A percentile compares a stretch with the other conserved stretches of the same genome.
Conservation (phyloP, 1,284 basidiomycete species). For the Leucoagaricus sp. region DNA sequence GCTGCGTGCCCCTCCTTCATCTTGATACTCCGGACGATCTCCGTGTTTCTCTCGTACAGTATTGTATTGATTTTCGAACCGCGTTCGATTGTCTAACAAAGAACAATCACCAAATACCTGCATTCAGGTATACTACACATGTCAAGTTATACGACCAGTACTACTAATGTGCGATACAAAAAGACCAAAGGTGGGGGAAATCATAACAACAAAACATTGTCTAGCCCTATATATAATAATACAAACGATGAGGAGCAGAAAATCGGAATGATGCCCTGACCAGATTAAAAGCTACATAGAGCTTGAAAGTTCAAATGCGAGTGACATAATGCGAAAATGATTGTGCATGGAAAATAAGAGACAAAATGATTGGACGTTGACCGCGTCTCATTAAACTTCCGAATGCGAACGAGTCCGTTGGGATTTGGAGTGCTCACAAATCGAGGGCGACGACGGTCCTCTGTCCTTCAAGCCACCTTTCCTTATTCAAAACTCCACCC, state of each 20-base stretch:
- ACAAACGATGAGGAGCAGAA: not conserved
- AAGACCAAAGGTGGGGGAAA: not conserved
- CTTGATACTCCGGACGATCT: no score
- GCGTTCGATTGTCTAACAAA: not conserved
- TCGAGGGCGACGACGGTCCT: conserved; percentile 11
- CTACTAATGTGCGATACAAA: not conserved
- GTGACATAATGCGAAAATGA: not conserved
- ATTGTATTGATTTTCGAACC: not conserved
- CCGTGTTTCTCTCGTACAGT: not conserved
- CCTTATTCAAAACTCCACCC: conserved; percentile 7
- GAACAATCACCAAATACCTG: not conserved
- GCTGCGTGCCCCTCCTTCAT: no score
- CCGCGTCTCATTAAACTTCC: no score
- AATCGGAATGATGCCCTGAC: not conserved
- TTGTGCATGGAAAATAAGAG: not conserved
- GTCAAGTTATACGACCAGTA: not conserved
- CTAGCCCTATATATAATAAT: conserved; percentile 2
- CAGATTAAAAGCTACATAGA: not conserved
- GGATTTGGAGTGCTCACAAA: not conserved
- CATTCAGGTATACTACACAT: conserved; percentile 9
- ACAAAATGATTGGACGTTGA: no score
- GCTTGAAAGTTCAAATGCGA: not conserved
- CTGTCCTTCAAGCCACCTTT: conserved; percentile 14
- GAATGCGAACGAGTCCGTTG: not conserved
- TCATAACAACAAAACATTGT: not conserved